Percentiles rank a stretch among this genome's conserved stretches.
Conservation (phyloP, 345 rosid species). For the Kandelia obovata region DNA sequence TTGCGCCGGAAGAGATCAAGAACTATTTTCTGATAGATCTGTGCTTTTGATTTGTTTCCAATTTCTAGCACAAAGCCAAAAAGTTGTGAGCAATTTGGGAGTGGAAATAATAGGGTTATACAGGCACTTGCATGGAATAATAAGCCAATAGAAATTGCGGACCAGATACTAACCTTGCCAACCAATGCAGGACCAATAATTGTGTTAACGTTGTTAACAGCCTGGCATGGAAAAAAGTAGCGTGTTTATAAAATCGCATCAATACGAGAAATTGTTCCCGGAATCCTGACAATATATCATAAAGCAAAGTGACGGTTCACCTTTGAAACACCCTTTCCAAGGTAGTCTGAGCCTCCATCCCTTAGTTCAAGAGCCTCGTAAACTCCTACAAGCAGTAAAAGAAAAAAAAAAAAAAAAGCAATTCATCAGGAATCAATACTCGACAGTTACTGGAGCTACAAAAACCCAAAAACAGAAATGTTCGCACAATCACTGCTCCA, state of each 20-base stretch:
- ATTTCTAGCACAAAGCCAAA: too few species aligned
- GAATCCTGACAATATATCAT: background rate
- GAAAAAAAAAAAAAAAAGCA: background rate
- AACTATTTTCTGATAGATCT: too few species aligned
- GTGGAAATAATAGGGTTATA: too few species aligned
- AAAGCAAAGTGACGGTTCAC: conserved; percentile 12
- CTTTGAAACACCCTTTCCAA: conserved; percentile 72
- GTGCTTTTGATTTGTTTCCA: too few species aligned
- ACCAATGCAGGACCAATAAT: conserved; percentile 61
- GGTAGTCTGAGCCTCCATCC: conserved; percentile 68
- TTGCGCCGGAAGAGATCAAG: background rate
- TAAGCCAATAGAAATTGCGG: background rate
- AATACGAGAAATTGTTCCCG: background rate
- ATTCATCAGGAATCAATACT: too few species aligned
- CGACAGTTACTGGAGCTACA: too few species aligned
- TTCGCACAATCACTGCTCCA: background rate
- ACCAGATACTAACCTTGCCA: conserved; percentile 47
- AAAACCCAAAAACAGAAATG: background rate
- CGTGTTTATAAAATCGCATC: conserved; percentile 1
- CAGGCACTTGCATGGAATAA: background rate
- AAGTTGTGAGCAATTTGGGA: too few species aligned
- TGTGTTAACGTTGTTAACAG: conserved; percentile 54
- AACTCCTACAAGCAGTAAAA: conserved; percentile 33
- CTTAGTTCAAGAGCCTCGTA: conserved; percentile 65
- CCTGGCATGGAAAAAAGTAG: conserved; percentile 28